Base-by-base conservation (phyloP, 2,329 filamentous ascomycete species). In the Aphanocladium album region DNA sequence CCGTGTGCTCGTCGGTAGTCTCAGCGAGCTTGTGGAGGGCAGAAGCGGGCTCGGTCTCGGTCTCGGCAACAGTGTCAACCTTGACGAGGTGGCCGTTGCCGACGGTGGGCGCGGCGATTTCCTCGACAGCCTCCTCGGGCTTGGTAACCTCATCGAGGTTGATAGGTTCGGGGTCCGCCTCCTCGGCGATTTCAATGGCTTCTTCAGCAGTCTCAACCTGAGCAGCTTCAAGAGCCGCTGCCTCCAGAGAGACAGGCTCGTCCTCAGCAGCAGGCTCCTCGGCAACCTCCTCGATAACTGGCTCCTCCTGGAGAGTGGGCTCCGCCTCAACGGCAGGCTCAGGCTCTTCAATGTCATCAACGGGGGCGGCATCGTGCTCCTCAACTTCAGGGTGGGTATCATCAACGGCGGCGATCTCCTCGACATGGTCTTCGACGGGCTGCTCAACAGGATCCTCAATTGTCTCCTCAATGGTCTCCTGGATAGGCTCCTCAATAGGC, bases 351-450 rank as follows among this genome's bases (percentile, higher is more conserved):
- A 51, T 25, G 8, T 60, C 39, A 8, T 64, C 57, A 9, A 41
- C 58, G 1, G 59, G 21, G 6, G 37, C 46, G 12, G 47, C 27
- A 25, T 64, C 53, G 41, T 61, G 45, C 30, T 61, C 56, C 35
- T 53, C 53, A 33, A 41, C 37, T 37, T 60, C 43, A 17, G 43
- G 21, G 6, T 49, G 54, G 54, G 45, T 37, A 57, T 60, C 49
- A 54, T 68, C 60, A 39, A 67, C 59, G 21, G 60, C 60, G 17
- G 60, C 60, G 5, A 45, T 57, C 30, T 67, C 62, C n/a, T 62
- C 58, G 17, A 53, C 57, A 8, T 46, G 63, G 51, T 70, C 63
- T n/a, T 65, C 51, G 8, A 50, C 61, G 14, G 17, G 12, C 39
- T 41, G 7, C 17, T 41, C 39, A 14, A 14, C 39, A 55, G 37